Conservation (phyloP, 441 rosid species). For the Gossypium trilobum region DNA sequence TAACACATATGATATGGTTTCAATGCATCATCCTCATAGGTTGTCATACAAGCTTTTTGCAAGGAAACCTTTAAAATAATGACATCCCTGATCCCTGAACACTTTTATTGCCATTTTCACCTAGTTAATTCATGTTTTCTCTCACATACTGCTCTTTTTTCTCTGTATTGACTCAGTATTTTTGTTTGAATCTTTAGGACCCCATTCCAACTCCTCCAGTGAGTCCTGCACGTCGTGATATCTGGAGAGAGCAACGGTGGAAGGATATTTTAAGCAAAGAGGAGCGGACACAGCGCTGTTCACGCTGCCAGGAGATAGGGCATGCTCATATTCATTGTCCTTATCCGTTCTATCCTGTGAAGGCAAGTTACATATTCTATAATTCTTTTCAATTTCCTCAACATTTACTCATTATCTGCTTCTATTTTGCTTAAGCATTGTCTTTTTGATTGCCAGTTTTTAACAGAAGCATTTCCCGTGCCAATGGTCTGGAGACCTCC, state of each 20-base stretch:
- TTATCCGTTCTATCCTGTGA: background rate
- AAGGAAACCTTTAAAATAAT: background rate
- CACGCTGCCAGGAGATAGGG: slow-evolving; percentile 11
- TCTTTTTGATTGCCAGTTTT: background rate
- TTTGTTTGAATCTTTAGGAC: slow-evolving; percentile 9
- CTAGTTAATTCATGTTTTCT: slow-evolving; percentile 2
- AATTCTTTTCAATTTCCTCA: background rate
- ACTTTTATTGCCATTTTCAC: slow-evolving; percentile 3
- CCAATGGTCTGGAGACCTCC: background rate
- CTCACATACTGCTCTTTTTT: background rate
- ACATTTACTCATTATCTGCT: background rate
- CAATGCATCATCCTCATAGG: background rate
- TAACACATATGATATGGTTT: background rate
- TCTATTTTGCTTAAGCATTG: slow-evolving; percentile 1
- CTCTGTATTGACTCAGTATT: background rate
- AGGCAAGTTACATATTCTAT: background rate
- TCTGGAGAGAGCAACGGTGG: slow-evolving; percentile 7
- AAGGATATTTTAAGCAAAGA: slow-evolving; percentile 6
- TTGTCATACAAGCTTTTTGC: background rate
- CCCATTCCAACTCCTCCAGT: background rate
- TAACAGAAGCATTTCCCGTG: background rate
- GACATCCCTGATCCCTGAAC: background rate
- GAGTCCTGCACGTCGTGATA: background rate
- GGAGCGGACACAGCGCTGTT: background rate
- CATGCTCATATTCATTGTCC: slow-evolving; percentile 5